Percentiles rank a stretch among this genome's conserved stretches.
These are phyloP conservation scores for Nicotiana tomentosiformis DNA, from an alignment of 257 asterid species.

Conservation along the genomic window DNA sequence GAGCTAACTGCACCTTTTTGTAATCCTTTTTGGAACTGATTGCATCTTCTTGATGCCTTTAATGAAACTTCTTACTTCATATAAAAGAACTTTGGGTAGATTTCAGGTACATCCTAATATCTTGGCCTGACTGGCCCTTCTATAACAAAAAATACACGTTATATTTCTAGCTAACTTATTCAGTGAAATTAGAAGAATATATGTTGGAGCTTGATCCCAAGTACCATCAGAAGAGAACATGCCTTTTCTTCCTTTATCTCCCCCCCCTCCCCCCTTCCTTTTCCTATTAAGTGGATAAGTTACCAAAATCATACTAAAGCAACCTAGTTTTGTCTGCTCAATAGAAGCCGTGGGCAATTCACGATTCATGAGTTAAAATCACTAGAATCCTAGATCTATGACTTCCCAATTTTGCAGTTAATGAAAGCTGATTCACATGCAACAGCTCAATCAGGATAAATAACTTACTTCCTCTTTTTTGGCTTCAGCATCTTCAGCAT, in stretches of 20 bases:
- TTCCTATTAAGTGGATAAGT: background rate
- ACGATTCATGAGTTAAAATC: background rate
- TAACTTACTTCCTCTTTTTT: constrained; percentile 73
- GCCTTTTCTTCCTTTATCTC: background rate
- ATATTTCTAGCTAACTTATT: background rate
- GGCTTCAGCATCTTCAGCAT: constrained; percentile 47
- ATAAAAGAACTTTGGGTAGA: background rate
- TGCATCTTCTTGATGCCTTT: no score
- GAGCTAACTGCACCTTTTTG: no score
- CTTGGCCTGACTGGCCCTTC: background rate
- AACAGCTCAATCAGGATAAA: constrained; percentile 10
- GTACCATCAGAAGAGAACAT: background rate
- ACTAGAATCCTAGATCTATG: background rate
- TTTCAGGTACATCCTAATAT: background rate
- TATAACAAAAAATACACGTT: background rate
- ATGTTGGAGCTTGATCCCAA: background rate
- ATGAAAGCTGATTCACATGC: background rate
- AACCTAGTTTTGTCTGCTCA: background rate
- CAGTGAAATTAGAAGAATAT: background rate
- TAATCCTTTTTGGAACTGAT: no score
- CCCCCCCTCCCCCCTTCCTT: background rate
- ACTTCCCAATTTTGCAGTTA: background rate
- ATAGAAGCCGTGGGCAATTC: background rate
- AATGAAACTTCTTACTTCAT: no score
- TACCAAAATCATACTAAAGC: background rate